Evolutionary conservation across 2,329 filamentous ascomycete species (phyloP).

Genomic region (Myriosclerotinia duriaeana): DNA sequence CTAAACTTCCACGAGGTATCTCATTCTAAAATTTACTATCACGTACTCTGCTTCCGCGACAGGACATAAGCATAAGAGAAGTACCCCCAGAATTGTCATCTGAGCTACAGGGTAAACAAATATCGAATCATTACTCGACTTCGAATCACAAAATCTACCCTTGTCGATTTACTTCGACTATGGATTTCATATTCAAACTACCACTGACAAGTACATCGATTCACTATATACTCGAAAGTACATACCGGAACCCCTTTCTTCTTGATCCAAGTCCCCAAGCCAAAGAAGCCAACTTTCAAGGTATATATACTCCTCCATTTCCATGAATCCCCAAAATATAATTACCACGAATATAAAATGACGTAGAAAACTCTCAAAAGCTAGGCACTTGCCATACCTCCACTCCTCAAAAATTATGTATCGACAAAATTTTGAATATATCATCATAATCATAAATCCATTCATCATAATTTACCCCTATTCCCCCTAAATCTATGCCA

Average conservation of each 20-base stretch:
- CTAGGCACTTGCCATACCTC: neutral
- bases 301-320: neutral
- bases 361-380: neutral
- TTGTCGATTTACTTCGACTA: neutral
- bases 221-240: neutral
- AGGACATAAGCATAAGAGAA: neutral
- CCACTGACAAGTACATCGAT: neutral
- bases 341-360: neutral
- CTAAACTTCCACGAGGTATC: neutral
- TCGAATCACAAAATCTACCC: neutral
- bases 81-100: neutral
- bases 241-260: neutral
- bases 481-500: conserved; percentile 14
- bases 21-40: neutral
- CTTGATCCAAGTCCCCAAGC: neutral
- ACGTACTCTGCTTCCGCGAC: neutral
- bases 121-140: neutral
- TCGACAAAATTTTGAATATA: conserved; percentile 5
- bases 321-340: neutral
- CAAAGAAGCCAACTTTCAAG: neutral
- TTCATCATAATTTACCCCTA: conserved; percentile 7
- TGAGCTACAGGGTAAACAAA: neutral
- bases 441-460: conserved; percentile 3
- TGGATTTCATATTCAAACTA: neutral
- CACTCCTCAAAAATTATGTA: neutral